Conservation (phyloP, 208 protist species). For the Leishmania lainsoni region DNA sequence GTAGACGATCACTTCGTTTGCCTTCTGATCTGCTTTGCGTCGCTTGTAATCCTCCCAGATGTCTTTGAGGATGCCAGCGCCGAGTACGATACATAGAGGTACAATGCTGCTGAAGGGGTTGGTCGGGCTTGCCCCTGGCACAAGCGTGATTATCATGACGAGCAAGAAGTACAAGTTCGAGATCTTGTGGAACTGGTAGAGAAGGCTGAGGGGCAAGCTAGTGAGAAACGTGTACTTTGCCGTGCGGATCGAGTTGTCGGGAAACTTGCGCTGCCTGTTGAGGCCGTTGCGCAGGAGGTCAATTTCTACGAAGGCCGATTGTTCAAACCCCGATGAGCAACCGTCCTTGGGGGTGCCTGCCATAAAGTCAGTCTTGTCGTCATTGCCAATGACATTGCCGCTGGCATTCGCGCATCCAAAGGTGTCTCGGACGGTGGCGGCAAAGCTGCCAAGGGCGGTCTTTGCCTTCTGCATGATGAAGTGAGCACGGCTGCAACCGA, state of each 20-base stretch:
- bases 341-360: conserved; percentile 7
- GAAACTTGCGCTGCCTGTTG: conserved; percentile 50
- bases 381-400: conserved; percentile 24
- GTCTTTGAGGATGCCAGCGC: conserved; percentile 85
- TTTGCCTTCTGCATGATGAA: background rate
- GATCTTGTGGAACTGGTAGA: conserved; percentile 90
- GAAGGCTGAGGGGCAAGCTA: conserved; percentile 65
- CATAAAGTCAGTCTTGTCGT: conserved; percentile 23
- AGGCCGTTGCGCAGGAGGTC: conserved; percentile 56
- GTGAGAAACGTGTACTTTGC: conserved; percentile 70
- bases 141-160: conserved; percentile 84
- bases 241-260: conserved; percentile 66
- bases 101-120: conserved; percentile 88
- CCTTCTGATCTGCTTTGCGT: conserved; percentile 53
- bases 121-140: conserved; percentile 87
- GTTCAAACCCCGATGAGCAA: conserved; percentile 9
- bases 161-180: conserved; percentile 95
- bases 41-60: conserved; percentile 86
- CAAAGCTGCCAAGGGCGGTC: conserved; percentile 5
- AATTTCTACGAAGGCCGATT: conserved; percentile 44
- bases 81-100: conserved; percentile 88
- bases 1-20: conserved; percentile 53
- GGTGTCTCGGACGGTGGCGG: conserved; percentile 7
- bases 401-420: conserved; percentile 16
- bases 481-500: background rate